These are phyloP conservation scores for Chlorella sp. DNA, from an alignment of 139 green algal genomes.

Conservation along the genomic window DNA sequence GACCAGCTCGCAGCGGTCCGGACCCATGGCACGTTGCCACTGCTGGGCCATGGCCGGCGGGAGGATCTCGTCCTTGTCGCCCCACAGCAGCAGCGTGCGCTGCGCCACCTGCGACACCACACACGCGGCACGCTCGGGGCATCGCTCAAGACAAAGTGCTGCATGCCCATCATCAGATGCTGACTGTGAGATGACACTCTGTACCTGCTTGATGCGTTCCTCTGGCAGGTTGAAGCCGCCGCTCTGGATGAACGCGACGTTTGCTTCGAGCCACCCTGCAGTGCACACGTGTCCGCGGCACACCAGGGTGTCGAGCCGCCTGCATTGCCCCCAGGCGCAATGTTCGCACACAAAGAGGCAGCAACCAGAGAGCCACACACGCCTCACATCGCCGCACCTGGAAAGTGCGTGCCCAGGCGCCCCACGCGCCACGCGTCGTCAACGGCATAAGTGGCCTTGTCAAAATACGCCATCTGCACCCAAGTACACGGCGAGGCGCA, in stretches of 20 bases:
- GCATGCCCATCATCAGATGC: too few relatives aligned
- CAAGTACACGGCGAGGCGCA: too few relatives aligned
- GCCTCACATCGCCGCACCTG: slow-evolving; percentile 16
- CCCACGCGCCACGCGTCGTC: slow-evolving; percentile 79
- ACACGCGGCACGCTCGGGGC: too few relatives aligned
- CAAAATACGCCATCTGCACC: slow-evolving; percentile 74
- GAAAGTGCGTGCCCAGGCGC: slow-evolving; percentile 66
- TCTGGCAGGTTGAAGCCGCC: slow-evolving; percentile 76
- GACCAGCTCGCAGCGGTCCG: slow-evolving; percentile 45
- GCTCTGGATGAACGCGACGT: slow-evolving; percentile 84
- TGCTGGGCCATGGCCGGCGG: slow-evolving; percentile 29
- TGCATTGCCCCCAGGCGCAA: too few relatives aligned
- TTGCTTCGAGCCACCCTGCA: slow-evolving; percentile 78
- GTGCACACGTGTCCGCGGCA: too few relatives aligned
- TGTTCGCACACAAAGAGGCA: too few relatives aligned
- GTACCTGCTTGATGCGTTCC: slow-evolving; percentile 13
- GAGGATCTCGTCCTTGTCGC: slow-evolving; percentile 80
- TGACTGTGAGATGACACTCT: too few relatives aligned
- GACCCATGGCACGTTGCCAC: slow-evolving; percentile 45
- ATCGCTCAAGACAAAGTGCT: too few relatives aligned
- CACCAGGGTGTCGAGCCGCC: too few relatives aligned
- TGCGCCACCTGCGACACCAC: slow-evolving; percentile 53
- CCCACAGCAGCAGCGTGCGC: slow-evolving; percentile 86
- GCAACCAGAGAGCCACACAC: too few relatives aligned
- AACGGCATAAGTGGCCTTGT: slow-evolving; percentile 67